Conservation (phyloP, 768 basidiomycete genomes). For the Leucosporidium yakuticum region DNA sequence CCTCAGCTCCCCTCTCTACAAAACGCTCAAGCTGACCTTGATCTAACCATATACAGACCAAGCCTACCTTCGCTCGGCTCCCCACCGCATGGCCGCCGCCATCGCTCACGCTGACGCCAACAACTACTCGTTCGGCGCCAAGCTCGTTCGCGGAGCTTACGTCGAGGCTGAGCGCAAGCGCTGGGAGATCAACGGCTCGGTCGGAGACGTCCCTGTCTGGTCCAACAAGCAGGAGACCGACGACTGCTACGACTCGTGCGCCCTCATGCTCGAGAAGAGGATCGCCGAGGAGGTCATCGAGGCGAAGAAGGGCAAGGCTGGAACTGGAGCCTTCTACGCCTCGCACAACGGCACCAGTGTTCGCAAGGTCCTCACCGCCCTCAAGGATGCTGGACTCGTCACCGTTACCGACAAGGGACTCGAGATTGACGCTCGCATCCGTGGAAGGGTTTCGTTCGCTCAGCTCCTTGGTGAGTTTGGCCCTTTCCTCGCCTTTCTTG, state of each 20-base stretch:
- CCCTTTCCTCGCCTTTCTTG: neutral
- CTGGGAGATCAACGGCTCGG: neutral
- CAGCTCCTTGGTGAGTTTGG: slow-evolving; percentile 36
- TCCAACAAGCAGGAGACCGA: slow-evolving; percentile 39
- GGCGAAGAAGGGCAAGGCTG: neutral
- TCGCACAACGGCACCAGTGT: slow-evolving; percentile 39
- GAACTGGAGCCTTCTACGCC: slow-evolving; percentile 36
- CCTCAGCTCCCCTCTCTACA: slow-evolving; percentile 1
- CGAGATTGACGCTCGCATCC: slow-evolving; percentile 32
- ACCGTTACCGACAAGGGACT: slow-evolving; percentile 20
- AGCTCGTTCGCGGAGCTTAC: slow-evolving; percentile 41
- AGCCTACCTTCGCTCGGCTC: slow-evolving; percentile 32
- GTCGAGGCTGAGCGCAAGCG: slow-evolving; percentile 34
- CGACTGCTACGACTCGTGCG: slow-evolving; percentile 37
- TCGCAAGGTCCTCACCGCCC: slow-evolving; percentile 20
- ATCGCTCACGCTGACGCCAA: slow-evolving; percentile 33
- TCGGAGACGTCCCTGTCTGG: slow-evolving; percentile 36
- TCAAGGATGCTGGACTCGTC: slow-evolving; percentile 32
- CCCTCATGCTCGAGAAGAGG: slow-evolving; percentile 27
- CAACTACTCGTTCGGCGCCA: slow-evolving; percentile 38
- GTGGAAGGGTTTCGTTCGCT: slow-evolving; percentile 36
- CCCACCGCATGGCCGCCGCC: slow-evolving; percentile 24
- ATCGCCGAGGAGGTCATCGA: slow-evolving; percentile 26
- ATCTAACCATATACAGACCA: slow-evolving; percentile 12
- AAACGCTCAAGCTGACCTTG: neutral